Percentiles rank a stretch among this genome's conserved stretches.
Evolutionary conservation across 192 early-diverging fungal genomes (phyloP).

Genomic region (Backusella morwellensis): DNA sequence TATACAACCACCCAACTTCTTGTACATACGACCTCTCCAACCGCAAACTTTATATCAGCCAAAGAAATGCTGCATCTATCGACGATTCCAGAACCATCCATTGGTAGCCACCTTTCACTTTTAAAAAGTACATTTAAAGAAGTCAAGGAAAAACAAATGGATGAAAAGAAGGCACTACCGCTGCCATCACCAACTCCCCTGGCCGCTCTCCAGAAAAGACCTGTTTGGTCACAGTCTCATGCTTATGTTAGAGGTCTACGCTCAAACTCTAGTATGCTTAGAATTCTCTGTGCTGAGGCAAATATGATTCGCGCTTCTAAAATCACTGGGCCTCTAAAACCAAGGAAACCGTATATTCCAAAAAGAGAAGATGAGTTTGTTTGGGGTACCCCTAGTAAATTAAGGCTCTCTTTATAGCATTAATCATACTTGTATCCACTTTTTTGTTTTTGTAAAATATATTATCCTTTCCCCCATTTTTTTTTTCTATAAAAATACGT

Average conservation of each 20-base stretch:
- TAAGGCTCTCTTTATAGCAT: neutral
- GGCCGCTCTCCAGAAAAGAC: neutral
- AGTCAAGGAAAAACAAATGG: neutral
- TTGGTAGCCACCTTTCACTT: neutral
- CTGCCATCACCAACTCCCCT: neutral
- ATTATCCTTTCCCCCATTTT: too few relatives aligned
- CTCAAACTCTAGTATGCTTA: conserved; percentile 42
- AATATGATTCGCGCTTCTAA: conserved; percentile 53
- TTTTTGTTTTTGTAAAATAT: neutral
- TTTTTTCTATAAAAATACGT: too few relatives aligned
- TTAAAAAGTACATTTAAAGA: neutral
- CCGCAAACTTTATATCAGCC: neutral
- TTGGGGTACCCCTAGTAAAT: neutral
- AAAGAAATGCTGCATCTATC: conserved; percentile 13
- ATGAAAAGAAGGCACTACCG: neutral
- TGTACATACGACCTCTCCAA: neutral
- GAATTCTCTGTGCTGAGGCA: conserved; percentile 46
- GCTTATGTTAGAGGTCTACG: neutral
- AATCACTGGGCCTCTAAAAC: conserved; percentile 42
- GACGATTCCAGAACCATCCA: neutral
- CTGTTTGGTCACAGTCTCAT: conserved; percentile 9
- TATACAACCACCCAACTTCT: conserved; percentile 1
- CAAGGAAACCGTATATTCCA: conserved; percentile 1
- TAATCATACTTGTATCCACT: neutral
- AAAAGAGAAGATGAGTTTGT: conserved; percentile 1